These are phyloP conservation scores for Claviceps quebecensis DNA, from an alignment of 2,329 filamentous ascomycete species.

Conservation along the genomic window DNA sequence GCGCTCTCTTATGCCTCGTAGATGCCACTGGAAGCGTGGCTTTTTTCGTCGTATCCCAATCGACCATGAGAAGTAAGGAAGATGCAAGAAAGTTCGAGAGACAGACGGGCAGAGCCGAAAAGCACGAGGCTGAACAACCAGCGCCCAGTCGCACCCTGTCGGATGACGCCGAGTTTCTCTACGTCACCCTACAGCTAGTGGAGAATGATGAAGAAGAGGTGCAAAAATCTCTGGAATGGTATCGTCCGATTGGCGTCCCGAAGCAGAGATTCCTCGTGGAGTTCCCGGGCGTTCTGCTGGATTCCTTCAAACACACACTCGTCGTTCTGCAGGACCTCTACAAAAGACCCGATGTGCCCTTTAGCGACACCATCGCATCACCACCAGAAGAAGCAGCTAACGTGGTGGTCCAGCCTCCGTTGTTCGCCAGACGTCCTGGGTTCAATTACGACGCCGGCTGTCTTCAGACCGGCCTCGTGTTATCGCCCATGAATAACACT, in stretches of 20 bases:
- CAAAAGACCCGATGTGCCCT: conserved; percentile 28
- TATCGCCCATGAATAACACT: conserved; percentile 9
- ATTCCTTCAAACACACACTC: conserved; percentile 43
- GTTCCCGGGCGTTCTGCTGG: conserved; percentile 45
- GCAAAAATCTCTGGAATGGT: conserved; percentile 16
- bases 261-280: conserved; percentile 33
- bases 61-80: conserved; percentile 7
- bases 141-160: conserved; percentile 14
- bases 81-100: conserved; percentile 8
- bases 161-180: conserved; percentile 16
- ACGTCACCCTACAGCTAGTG: conserved; percentile 18
- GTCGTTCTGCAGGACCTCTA: conserved; percentile 40
- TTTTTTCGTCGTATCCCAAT: conserved; percentile 26
- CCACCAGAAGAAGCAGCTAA: conserved; percentile 7
- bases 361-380: conserved; percentile 31
- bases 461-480: conserved; percentile 15
- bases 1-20: conserved; percentile 36
- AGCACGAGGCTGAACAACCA: not conserved
- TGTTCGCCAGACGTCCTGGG: conserved; percentile 31
- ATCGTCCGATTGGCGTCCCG: conserved; percentile 7
- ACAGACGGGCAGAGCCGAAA: conserved; percentile 7
- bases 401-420: conserved; percentile 27
- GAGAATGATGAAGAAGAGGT: conserved; percentile 10
- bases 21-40: conserved; percentile 22
- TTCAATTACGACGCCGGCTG: conserved; percentile 35